Evolutionary conservation across 306 rosid genomes (phyloP), one percentile per base, ranked within the genome.

Genomic region (Glycine tomentella): DNA sequence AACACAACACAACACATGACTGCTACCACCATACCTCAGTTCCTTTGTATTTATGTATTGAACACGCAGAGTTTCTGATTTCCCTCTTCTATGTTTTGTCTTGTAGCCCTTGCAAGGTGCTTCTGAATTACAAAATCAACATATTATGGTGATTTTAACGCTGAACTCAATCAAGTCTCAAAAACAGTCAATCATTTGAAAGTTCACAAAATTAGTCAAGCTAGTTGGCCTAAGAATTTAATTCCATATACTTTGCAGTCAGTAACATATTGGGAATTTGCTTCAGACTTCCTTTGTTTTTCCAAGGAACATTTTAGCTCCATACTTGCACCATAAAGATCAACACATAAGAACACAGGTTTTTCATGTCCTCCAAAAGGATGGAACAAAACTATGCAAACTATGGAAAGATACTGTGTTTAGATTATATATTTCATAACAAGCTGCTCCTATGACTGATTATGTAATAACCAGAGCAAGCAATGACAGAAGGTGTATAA

Each of bases 31-130:
- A 63, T 31, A 95, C 99, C 99, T 93, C 88, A 95, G 77, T 83
- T 95, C 99, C 92, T 88, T 93, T 2, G 82, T 90, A 70, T 93
- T 87, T 89, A 93, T 93, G 89, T 93, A 95, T 86, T 95, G 99
- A 72, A 45, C 92, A 14, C 99, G 95, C 66, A 90, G 71, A 62
- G 99, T 95, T 83, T 95, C 99, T 33, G 99, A 95, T 81, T 93
- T 95, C 77, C 99, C 92, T 85, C 98, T 92, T 80, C 94, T 82
- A 79, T 91, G 98, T 82, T 86, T 75, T 48, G 50, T 20, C 76
- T 62, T 86, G 64, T 81, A 64, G 63, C 79, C 84, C 86, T 74
- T 85, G 66, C 88, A 74, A 55, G 88, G 78, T 71, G 82, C 63
- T 79, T 88, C 97, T 91, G 90, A 78, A 79, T 63, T 75, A 83